Conservation (phyloP, 2,329 filamentous ascomycete genomes). For the Trichoderma gracile region DNA sequence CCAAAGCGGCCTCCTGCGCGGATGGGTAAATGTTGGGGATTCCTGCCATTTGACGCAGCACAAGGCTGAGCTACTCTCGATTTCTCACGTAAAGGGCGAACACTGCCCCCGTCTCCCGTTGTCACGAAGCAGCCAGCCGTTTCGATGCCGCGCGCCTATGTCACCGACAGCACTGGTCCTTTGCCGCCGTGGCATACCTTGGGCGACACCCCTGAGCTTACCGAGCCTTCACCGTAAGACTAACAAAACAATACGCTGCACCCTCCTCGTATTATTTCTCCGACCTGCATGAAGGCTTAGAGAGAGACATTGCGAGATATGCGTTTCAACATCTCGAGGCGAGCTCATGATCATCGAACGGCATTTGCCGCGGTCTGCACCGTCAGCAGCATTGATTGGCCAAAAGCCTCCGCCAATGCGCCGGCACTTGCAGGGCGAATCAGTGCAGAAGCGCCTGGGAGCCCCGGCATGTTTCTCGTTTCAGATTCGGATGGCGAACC, state of each 20-base stretch:
- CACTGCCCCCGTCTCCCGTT: not conserved
- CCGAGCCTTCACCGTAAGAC: conserved; percentile 4
- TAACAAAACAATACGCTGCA: not conserved
- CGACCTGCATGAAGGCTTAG: conserved; percentile 4
- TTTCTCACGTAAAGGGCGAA: not conserved
- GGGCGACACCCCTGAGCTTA: conserved; percentile 1
- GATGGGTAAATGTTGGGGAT: not conserved
- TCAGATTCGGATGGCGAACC: conserved; percentile 18
- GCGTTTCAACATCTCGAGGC: not conserved
- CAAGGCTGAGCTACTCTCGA: too few relatives aligned
- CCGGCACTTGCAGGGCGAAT: not conserved
- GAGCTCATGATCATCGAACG: conserved; percentile 12
- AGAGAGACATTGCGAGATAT: conserved; percentile 1
- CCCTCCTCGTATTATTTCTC: not conserved
- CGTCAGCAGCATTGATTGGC: conserved; percentile 21
- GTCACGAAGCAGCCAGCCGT: not conserved
- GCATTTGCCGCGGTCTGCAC: not conserved
- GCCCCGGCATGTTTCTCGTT: conserved; percentile 22
- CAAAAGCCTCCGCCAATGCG: not conserved
- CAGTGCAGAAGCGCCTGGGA: conserved; percentile 19
- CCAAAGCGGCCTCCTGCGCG: not conserved
- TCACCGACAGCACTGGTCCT: not conserved
- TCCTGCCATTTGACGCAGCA: not conserved
- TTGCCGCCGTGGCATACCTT: not conserved
- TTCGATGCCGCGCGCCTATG: conserved; percentile 22